Evolutionary conservation across 1,284 basidiomycete species (phyloP).

Genomic region (Apiotrichum mycotoxinovorans): DNA sequence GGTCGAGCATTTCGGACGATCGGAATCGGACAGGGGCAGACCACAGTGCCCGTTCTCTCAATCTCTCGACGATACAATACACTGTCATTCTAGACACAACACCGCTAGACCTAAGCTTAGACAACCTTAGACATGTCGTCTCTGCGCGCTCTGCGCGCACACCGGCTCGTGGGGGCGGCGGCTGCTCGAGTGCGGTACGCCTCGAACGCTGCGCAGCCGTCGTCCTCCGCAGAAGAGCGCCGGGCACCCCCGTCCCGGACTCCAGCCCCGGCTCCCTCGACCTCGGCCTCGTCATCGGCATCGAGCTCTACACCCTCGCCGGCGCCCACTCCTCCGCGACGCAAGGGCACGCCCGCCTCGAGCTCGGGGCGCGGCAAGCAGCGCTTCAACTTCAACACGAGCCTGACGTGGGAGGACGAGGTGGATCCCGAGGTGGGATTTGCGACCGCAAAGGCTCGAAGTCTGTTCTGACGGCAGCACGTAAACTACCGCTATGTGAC

Average conservation of each 20-base stretch:
- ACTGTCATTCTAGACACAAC: no score
- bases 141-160: no score
- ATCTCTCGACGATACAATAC: no score
- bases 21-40: no score
- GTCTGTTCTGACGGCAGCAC: constrained; percentile 7
- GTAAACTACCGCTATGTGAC: constrained; percentile 62
- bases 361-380: constrained; percentile 15
- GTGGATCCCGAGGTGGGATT: constrained; percentile 43
- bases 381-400: constrained; percentile 49
- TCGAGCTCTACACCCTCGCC: neutral
- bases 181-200: neutral
- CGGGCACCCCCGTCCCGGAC: neutral
- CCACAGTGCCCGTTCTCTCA: no score
- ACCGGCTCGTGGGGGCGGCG: no score
- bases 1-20: no score
- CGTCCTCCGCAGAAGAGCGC: neutral
- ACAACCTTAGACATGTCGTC: no score
- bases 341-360: neutral
- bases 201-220: neutral
- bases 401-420: constrained; percentile 35
- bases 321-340: neutral
- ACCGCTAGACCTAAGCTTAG: no score
- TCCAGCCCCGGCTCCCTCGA: neutral
- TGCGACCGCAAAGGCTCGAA: neutral
- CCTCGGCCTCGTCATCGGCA: neutral